A percentile compares a stretch with the other conserved stretches of the same genome.
Conservation (phyloP, 2,329 filamentous ascomycete species). For the Aurifilum marmelostoma region DNA sequence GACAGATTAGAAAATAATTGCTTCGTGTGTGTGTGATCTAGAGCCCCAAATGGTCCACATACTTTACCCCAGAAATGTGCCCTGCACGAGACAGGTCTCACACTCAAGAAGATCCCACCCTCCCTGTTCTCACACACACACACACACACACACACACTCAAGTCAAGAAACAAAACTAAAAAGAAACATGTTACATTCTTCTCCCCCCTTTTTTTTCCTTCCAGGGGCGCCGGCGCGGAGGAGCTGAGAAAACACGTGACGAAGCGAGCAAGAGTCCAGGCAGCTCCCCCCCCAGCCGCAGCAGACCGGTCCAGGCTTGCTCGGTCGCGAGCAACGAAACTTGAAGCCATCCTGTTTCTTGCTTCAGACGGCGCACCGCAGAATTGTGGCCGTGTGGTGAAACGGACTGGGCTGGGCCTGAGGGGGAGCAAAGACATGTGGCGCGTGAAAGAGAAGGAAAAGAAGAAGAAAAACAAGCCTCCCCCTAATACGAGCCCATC, state of each 20-base stretch:
- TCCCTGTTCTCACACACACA: neutral
- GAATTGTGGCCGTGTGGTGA: neutral
- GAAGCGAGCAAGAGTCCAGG: neutral
- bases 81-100: neutral
- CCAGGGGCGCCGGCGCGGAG: neutral
- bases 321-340: no score
- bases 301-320: neutral
- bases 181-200: neutral
- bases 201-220: neutral
- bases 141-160: neutral
- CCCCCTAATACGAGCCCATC: neutral
- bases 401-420: no score
- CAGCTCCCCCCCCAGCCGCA: neutral
- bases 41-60: neutral
- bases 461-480: no score
- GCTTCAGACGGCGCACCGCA: neutral
- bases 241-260: neutral
- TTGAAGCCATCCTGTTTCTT: neutral
- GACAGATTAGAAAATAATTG: neutral
- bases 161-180: neutral
- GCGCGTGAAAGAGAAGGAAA: no score
- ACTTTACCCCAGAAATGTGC: neutral
- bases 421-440: neutral
- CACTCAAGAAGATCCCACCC: no score
- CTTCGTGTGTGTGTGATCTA: neutral